phyloP scores from a whole-genome alignment of 2,329 filamentous ascomycete genomes.

The Botrytis paeoniae region DNA sequence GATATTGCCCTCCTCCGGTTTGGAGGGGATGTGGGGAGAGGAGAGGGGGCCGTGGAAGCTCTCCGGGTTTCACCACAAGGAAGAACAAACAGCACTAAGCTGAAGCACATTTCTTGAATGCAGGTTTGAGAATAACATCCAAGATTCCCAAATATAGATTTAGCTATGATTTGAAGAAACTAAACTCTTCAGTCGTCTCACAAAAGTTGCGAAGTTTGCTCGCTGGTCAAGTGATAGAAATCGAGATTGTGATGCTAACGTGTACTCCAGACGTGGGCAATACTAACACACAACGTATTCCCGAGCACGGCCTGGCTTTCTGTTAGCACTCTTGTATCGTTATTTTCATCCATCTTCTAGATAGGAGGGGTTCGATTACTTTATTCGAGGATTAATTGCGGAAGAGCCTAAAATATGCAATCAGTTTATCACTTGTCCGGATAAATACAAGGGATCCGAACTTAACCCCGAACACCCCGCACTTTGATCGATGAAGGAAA shows the following conservation, averaged over 20 bases:
- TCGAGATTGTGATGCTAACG: not conserved
- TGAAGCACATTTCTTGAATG: not conserved
- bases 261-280: not conserved
- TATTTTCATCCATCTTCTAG: not conserved
- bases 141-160: not conserved
- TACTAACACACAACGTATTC: not conserved
- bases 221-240: not conserved
- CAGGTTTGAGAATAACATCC: not conserved
- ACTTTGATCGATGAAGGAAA: not conserved
- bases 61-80: not conserved
- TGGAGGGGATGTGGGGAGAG: not conserved
- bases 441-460: slow-evolving; percentile 4
- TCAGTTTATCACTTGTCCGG: slow-evolving; percentile 4
- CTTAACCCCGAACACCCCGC: not conserved
- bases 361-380: not conserved
- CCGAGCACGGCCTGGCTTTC: not conserved
- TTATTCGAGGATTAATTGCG: not conserved
- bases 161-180: not conserved
- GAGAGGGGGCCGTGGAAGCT: not conserved
- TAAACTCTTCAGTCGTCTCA: not conserved
- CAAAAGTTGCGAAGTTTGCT: not conserved
- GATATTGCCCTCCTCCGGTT: not conserved
- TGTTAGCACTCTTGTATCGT: not conserved
- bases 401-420: not conserved
- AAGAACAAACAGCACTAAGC: not conserved